These are phyloP conservation scores for Myriangium duriaei DNA, from an alignment of 2,329 filamentous ascomycete genomes.

Conservation along the genomic window DNA sequence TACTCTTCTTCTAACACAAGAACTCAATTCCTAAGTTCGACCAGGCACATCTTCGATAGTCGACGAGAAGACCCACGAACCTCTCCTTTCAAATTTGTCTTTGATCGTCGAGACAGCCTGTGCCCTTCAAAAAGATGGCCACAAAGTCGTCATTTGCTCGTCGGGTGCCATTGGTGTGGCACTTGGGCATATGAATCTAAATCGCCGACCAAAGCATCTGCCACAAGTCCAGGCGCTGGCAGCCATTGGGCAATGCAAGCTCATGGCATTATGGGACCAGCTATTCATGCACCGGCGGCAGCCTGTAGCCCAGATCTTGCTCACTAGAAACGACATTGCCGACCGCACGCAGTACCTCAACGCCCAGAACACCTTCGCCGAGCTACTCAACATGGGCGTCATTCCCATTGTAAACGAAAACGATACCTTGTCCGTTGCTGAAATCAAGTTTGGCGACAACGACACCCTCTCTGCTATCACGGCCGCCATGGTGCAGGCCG, in stretches of 20 bases:
- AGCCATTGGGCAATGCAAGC: conserved; percentile 86
- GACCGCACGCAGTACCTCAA: conserved; percentile 94
- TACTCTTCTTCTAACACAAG: background rate
- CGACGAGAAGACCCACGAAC: conserved; percentile 88
- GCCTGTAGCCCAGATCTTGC: conserved; percentile 84
- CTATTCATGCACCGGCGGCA: conserved; percentile 79
- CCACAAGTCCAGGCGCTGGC: conserved; percentile 86
- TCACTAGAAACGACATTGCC: conserved; percentile 92
- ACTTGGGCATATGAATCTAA: conserved; percentile 76
- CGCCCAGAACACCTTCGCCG: conserved; percentile 86
- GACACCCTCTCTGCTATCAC: conserved; percentile 95
- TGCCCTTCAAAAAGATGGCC: conserved; percentile 75
- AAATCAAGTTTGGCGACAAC: conserved; percentile 99
- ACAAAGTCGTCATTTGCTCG: conserved; percentile 89
- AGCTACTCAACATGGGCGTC: conserved; percentile 85
- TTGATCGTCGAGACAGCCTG: conserved; percentile 91
- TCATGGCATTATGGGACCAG: conserved; percentile 93
- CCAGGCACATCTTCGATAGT: conserved; percentile 97
- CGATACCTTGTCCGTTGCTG: conserved; percentile 86
- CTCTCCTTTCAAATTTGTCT: conserved; percentile 77
- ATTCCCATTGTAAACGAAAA: conserved; percentile 99
- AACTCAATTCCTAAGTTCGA: conserved; percentile 2
- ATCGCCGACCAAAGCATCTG: conserved; percentile 78
- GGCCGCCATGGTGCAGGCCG: conserved; percentile 91
- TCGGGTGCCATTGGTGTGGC: conserved; percentile 95